These are phyloP conservation scores for Boletus sp. DNA, from an alignment of 768 basidiomycete species.

Conservation along the genomic window DNA sequence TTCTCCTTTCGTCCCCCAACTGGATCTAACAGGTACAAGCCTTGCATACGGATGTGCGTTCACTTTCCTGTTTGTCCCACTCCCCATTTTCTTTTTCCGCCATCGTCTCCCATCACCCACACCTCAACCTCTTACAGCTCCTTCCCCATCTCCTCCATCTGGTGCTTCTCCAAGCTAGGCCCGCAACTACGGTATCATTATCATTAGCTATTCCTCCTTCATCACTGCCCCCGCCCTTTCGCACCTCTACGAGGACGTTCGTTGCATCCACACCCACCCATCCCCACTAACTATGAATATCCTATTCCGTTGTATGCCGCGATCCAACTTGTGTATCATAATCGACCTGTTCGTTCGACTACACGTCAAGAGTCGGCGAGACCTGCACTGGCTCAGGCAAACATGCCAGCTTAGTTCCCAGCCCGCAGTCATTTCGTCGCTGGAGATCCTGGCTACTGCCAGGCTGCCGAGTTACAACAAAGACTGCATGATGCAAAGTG, in stretches of 20 bases:
- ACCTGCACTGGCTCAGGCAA: too few relatives aligned
- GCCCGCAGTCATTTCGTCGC: too few relatives aligned
- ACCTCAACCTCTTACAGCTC: slow-evolving; percentile 34
- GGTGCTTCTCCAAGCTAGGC: slow-evolving; percentile 67
- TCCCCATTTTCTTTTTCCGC: not conserved
- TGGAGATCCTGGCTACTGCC: too few relatives aligned
- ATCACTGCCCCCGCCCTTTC: slow-evolving; percentile 74
- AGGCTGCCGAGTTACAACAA: not conserved
- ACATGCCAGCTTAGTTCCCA: too few relatives aligned
- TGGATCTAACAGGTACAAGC: slow-evolving; percentile 36
- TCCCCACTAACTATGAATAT: not conserved
- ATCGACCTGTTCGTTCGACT: too few relatives aligned
- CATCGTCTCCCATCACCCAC: not conserved
- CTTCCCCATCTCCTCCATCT: slow-evolving; percentile 65
- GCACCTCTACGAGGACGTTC: slow-evolving; percentile 49
- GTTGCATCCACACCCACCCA: not conserved
- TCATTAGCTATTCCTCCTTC: slow-evolving; percentile 73
- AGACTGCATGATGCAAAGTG: not conserved
- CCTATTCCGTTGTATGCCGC: too few relatives aligned
- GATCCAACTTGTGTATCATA: too few relatives aligned
- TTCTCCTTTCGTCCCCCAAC: not conserved
- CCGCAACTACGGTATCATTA: slow-evolving; percentile 70
- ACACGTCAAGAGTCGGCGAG: too few relatives aligned
- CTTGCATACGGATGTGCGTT: slow-evolving; percentile 68
- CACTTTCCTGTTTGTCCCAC: slow-evolving; percentile 58